A percentile compares a stretch with the other conserved stretches of the same genome.
phyloP scores from a whole-genome alignment of 306 rosid species.

The Vigna angularis region DNA sequence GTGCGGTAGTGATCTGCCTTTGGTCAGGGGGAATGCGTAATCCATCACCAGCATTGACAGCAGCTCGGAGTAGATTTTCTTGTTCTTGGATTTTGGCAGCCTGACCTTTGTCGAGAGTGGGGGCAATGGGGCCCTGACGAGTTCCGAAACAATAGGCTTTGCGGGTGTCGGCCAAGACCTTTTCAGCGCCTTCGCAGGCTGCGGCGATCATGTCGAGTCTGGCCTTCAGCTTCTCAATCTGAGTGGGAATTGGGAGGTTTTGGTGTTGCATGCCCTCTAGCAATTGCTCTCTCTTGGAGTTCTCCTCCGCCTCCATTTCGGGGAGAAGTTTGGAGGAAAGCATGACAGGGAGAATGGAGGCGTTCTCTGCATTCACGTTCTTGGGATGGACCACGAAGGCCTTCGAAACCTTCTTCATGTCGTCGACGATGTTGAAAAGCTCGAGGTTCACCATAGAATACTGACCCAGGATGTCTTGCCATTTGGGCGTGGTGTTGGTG shows the following conservation, averaged over 20 bases:
- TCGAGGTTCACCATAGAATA: constrained; percentile 94
- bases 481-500: constrained; percentile 84
- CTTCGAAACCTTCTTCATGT: constrained; percentile 85
- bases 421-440: constrained; percentile 95
- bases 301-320: constrained; percentile 90
- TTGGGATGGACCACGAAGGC: constrained; percentile 85
- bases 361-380: constrained; percentile 84
- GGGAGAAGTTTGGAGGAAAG: constrained; percentile 86
- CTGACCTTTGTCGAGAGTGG: constrained; percentile 92
- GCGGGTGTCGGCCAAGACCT: constrained; percentile 89
- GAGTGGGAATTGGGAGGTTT: constrained; percentile 72
- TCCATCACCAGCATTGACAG: constrained; percentile 86
- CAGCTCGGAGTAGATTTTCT: constrained; percentile 88
- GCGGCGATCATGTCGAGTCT: constrained; percentile 89
- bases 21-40: constrained; percentile 75
- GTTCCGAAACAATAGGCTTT: constrained; percentile 90
- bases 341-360: constrained; percentile 86
- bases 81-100: constrained; percentile 95
- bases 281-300: constrained; percentile 74
- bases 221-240: constrained; percentile 83
- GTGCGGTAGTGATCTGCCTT: constrained; percentile 77
- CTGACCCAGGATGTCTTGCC: constrained; percentile 91
- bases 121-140: constrained; percentile 80
- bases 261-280: constrained; percentile 89
- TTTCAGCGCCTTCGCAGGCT: constrained; percentile 95